A percentile compares a stretch with the other conserved stretches of the same genome.
phyloP scores from a whole-genome alignment of 1,139 yeast species.

The Arxiozyma bovina region DNA sequence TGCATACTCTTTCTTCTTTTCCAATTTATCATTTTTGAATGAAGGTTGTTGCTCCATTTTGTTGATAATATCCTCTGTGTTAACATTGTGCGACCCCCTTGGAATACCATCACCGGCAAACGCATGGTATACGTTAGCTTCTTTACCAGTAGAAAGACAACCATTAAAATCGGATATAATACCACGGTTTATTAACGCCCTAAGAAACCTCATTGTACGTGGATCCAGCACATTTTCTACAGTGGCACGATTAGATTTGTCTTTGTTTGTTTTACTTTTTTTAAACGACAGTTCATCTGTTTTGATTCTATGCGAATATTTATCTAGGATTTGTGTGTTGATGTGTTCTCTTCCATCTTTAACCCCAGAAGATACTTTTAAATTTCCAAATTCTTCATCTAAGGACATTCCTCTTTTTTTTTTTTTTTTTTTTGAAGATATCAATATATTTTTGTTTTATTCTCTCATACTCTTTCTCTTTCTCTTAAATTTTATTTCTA shows the following conservation, averaged over 20 bases:
- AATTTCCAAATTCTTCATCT: constrained; percentile 17
- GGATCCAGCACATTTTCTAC: constrained; percentile 96
- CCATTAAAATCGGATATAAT: constrained; percentile 82
- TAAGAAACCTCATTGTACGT: constrained; percentile 74
- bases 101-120: constrained; percentile 49
- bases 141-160: constrained; percentile 93
- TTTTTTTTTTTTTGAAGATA: not conserved
- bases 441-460: not conserved
- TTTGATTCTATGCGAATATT: constrained; percentile 55
- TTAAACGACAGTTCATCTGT: constrained; percentile 47
- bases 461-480: not conserved
- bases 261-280: constrained; percentile 55
- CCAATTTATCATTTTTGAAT: not conserved
- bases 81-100: constrained; percentile 1
- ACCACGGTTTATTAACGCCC: constrained; percentile 75
- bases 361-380: constrained; percentile 9
- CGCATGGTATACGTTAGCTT: constrained; percentile 96
- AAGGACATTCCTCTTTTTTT: no score
- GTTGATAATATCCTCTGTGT: constrained; percentile 7
- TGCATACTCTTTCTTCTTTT: constrained; percentile 55
- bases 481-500: no score
- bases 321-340: constrained; percentile 52
- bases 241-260: constrained; percentile 89
- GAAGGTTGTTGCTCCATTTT: constrained; percentile 2
- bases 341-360: constrained; percentile 22